These are phyloP conservation scores for Calonectria leucothoes DNA, from an alignment of 2,329 filamentous ascomycete genomes.

Conservation along the genomic window DNA sequence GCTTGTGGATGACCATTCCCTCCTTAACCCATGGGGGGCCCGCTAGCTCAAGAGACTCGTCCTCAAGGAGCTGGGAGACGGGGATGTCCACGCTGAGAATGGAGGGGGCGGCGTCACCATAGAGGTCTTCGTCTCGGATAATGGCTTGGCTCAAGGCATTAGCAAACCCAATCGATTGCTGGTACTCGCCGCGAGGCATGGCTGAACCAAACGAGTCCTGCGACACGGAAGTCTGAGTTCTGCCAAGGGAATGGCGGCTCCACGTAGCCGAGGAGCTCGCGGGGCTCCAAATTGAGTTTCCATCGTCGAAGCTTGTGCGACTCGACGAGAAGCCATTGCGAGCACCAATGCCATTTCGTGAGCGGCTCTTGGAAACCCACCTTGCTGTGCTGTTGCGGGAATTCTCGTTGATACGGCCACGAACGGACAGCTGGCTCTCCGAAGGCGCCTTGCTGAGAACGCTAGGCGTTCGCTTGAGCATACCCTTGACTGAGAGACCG, in stretches of 20 bases:
- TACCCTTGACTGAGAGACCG: constrained; percentile 78
- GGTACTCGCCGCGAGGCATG: constrained; percentile 83
- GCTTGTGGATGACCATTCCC: constrained; percentile 94
- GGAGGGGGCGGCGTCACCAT: constrained; percentile 59
- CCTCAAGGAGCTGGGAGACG: constrained; percentile 79
- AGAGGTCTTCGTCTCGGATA: constrained; percentile 84
- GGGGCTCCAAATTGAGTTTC: constrained; percentile 90
- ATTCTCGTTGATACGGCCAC: constrained; percentile 76
- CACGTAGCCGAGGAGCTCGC: constrained; percentile 87
- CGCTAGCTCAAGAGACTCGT: constrained; percentile 89
- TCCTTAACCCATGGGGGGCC: constrained; percentile 99
- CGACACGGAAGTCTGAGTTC: constrained; percentile 91
- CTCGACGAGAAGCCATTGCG: constrained; percentile 88
- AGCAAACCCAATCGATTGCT: constrained; percentile 97
- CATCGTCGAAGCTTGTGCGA: constrained; percentile 93
- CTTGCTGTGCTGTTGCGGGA: constrained; percentile 67
- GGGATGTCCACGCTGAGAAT: constrained; percentile 71
- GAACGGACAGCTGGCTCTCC: constrained; percentile 76
- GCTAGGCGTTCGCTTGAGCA: constrained; percentile 88
- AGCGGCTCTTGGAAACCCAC: constrained; percentile 89
- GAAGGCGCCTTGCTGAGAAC: constrained; percentile 94
- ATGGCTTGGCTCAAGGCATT: constrained; percentile 97
- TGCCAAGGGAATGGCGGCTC: constrained; percentile 93
- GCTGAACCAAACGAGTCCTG: constrained; percentile 89
- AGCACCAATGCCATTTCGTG: constrained; percentile 74